A percentile compares a stretch with the other conserved stretches of the same genome.
These are phyloP conservation scores for Aspergillus conjunctus DNA, from an alignment of 495 filamentous ascomycete species.

Conservation along the genomic window DNA sequence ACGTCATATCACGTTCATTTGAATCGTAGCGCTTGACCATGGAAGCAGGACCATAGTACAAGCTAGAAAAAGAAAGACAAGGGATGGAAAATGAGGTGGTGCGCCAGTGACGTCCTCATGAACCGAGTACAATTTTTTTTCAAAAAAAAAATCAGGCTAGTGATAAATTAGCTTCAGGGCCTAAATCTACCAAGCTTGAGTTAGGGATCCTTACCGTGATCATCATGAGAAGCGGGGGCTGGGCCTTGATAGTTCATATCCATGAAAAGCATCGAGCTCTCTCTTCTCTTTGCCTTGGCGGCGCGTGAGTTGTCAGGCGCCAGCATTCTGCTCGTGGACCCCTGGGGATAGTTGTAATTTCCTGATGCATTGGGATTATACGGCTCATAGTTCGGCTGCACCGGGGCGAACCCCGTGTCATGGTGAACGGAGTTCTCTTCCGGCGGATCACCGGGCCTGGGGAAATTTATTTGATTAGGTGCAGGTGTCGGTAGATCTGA, in stretches of 20 bases:
- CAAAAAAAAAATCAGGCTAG: conserved; percentile 3
- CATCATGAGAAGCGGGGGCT: conserved; percentile 25
- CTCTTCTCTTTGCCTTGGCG: conserved; percentile 55
- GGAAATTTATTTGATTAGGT: conserved; percentile 64
- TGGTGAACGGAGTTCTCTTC: conserved; percentile 35
- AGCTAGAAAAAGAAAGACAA: conserved; percentile 1
- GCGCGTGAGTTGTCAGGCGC: conserved; percentile 42
- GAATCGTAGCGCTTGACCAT: conserved; percentile 29
- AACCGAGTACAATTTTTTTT: not conserved
- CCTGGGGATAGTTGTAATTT: conserved; percentile 29
- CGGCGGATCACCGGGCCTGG: conserved; percentile 26
- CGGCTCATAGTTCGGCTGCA: conserved; percentile 62
- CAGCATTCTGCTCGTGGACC: conserved; percentile 46
- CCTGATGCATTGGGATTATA: conserved; percentile 27
- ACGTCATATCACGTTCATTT: conserved; percentile 32
- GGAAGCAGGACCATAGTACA: conserved; percentile 10
- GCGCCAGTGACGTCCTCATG: too few relatives aligned
- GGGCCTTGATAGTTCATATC: conserved; percentile 37
- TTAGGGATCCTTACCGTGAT: conserved; percentile 25
- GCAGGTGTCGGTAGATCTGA: conserved; percentile 67
- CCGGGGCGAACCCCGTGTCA: conserved; percentile 63
- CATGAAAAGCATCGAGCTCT: conserved; percentile 63
- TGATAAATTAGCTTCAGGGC: not conserved
- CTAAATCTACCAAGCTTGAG: not conserved
- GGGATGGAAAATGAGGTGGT: not conserved